Evolutionary conservation across 192 early-diverging fungal species (phyloP), one percentile per base, ranked within the genome.

Genomic region (Coemansia sp.): DNA sequence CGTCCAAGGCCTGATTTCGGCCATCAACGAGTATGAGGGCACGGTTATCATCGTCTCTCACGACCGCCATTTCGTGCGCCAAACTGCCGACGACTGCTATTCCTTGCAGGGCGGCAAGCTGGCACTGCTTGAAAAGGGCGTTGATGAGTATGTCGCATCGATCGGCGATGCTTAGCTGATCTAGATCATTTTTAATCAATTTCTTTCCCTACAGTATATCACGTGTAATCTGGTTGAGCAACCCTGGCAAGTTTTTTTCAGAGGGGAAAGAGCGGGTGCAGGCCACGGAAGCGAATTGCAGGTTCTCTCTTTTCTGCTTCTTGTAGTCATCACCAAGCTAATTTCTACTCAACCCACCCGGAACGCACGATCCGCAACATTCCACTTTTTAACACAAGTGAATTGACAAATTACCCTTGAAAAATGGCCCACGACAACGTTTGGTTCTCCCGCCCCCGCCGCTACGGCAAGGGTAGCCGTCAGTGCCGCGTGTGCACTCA

Each of bases 401-500:
- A 34, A 69, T 71, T 26, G 85, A 70, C 76, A 58, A 58, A 58
- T 36, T 58, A 26, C 33, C 46, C 13, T 65, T 66, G 69, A 93
- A 83, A 83, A 72, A 97, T 95, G 97, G 90, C 95, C 83, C 97
- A 99, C 95, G 84, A 83, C 70, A 89, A 87, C 86, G 92, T 99
- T 77, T 99, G 95, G 95, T 92, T 89, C 92, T 97, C 97, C 63
- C 95, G 90, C 88, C 95, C 95, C 83, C 89, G 93, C 79, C 87
- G 88, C 73, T 95, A 92, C 86, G 94, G 95, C 77, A 99, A 99
- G 89, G 97, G 97, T 68, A 95, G 94, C 83, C 95, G 97, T 67
- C 89, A 93, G 83, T 99, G 97, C 88, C 94, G 97, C 77, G 95
- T 98, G 76, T 98, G 95, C 86, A 87, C 94, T 73, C 95, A 99